Percentiles rank a stretch among this genome's conserved stretches.
Conservation (phyloP, 2,329 filamentous ascomycete species). For the Domatiomyces globalis region DNA sequence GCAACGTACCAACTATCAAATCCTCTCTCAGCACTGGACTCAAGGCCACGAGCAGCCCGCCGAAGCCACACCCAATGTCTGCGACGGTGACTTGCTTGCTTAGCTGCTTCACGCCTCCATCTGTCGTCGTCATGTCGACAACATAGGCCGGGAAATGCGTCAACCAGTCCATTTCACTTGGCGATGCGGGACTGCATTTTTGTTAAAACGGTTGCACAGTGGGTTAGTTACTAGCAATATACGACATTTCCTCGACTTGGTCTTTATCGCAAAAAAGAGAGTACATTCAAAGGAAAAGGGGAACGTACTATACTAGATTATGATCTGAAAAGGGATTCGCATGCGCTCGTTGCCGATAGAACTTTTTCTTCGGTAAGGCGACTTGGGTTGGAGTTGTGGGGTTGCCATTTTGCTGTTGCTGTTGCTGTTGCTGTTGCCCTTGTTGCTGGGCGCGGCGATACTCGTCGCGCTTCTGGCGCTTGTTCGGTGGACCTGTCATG, state of each 20-base stretch:
- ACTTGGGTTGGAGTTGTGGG: slow-evolving; percentile 23
- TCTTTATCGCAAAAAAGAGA: neutral
- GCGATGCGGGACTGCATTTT: slow-evolving; percentile 53
- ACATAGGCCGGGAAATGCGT: slow-evolving; percentile 65
- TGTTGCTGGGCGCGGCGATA: slow-evolving; percentile 41
- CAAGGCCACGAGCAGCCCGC: slow-evolving; percentile 75
- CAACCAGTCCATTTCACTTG: slow-evolving; percentile 83
- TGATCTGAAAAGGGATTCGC: slow-evolving; percentile 98
- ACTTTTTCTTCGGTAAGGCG: slow-evolving; percentile 78
- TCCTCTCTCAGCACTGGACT: slow-evolving; percentile 68
- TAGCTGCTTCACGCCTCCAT: neutral
- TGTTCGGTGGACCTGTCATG: slow-evolving; percentile 32
- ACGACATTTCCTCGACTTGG: neutral
- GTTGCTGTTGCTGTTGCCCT: slow-evolving; percentile 4
- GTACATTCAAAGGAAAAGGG: neutral
- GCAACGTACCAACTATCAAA: slow-evolving; percentile 57
- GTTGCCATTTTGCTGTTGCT: slow-evolving; percentile 14
- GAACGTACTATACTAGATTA: slow-evolving; percentile 64
- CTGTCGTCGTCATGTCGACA: slow-evolving; percentile 21
- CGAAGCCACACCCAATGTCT: slow-evolving; percentile 95
- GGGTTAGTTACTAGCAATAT: no score
- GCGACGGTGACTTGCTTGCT: slow-evolving; percentile 54
- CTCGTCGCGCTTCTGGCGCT: slow-evolving; percentile 51
- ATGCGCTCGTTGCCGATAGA: slow-evolving; percentile 90
- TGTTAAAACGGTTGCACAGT: no score